Evolutionary conservation across 306 rosid species (phyloP).

Genomic region (Prunus fruticosa): DNA sequence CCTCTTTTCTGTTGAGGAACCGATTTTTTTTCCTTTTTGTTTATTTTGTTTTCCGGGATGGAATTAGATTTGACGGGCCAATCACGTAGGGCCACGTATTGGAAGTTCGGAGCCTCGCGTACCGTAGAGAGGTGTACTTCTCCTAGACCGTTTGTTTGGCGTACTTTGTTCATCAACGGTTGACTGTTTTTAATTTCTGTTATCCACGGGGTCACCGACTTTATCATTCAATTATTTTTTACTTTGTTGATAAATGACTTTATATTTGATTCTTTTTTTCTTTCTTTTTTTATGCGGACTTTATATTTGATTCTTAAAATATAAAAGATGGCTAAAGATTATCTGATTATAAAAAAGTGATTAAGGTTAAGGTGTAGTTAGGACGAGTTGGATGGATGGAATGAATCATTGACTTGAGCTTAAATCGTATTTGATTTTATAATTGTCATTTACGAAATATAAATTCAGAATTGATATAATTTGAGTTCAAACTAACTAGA

Average conservation of each 20-base stretch:
- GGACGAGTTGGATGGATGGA: too few species aligned
- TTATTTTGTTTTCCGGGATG: slow-evolving; percentile 4
- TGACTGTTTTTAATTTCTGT: slow-evolving; percentile 14
- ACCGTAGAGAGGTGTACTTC: slow-evolving; percentile 17
- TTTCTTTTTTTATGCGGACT: background rate
- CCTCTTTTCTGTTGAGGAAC: slow-evolving; percentile 25
- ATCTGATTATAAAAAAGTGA: too few species aligned
- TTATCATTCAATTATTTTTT: background rate
- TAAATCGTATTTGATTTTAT: too few species aligned
- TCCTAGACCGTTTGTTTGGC: slow-evolving; percentile 28
- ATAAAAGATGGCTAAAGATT: too few species aligned
- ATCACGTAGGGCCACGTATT: slow-evolving; percentile 33
- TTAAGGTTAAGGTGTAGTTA: too few species aligned
- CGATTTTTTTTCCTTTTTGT: slow-evolving; percentile 5
- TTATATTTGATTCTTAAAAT: background rate
- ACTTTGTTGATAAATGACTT: background rate
- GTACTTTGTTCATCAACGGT: slow-evolving; percentile 27
- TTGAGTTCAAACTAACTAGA: too few species aligned
- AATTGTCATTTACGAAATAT: too few species aligned
- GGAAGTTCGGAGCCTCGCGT: background rate
- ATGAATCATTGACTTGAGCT: too few species aligned
- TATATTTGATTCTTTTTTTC: background rate
- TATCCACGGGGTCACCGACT: background rate
- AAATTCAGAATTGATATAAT: too few species aligned
- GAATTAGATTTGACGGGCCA: slow-evolving; percentile 23